Evolutionary conservation across 768 basidiomycete genomes (phyloP).

Genomic region (Suillus subaureus): DNA sequence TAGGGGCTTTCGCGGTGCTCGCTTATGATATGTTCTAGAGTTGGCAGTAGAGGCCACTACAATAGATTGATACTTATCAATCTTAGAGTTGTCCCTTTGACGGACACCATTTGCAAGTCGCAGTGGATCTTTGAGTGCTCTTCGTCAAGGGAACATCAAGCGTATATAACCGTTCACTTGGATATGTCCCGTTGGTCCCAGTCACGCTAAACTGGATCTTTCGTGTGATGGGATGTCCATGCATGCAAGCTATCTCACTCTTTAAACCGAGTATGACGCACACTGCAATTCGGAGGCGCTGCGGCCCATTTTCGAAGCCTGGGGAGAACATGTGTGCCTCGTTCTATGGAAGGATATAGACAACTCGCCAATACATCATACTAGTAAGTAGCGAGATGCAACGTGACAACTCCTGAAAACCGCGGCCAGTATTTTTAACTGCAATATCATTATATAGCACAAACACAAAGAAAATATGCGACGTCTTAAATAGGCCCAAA

Average conservation of each 20-base stretch:
- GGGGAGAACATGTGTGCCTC: background rate
- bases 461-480: conserved; percentile 37
- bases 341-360: conserved; percentile 1
- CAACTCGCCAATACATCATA: background rate
- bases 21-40: conserved; percentile 65
- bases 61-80: background rate
- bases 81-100: conserved; percentile 1
- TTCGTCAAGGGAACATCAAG: background rate
- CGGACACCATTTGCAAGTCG: background rate
- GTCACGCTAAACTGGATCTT: background rate
- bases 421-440: conserved; percentile 20
- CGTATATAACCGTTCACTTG: background rate
- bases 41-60: conserved; percentile 15
- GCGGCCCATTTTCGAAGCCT: background rate
- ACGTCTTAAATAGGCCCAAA: conserved; percentile 35
- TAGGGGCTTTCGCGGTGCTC: conserved; percentile 81
- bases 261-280: background rate
- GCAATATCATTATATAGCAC: conserved; percentile 44
- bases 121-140: background rate
- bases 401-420: background rate
- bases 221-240: background rate
- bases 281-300: background rate
- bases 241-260: background rate
- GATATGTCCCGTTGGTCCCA: background rate
- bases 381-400: background rate